Evolutionary conservation across 805 yeast genomes (phyloP), one percentile per base, ranked within the genome.

Genomic region (Candida boleticola): DNA sequence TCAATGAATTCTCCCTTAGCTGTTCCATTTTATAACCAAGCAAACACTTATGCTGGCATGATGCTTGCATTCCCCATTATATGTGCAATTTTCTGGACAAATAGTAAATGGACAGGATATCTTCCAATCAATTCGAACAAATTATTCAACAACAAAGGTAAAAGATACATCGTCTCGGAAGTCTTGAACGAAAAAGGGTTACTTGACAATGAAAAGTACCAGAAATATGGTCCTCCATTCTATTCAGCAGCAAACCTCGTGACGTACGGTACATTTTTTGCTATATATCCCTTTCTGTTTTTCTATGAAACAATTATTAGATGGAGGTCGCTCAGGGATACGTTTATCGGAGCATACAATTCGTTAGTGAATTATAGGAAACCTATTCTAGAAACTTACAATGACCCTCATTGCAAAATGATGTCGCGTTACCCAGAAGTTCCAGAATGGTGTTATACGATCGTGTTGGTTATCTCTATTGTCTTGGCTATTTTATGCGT

Each of bases 191-290:
- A 23, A 18, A 27, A 25, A 26, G 23, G 36, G 7, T 7, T 29
- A 2, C 60, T 78, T 21, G 79, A 76, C 49, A 41, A 51, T 9
- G 53, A 47, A 4, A 69, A 68, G 48, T 77, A 77, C 52, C 61
- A 63, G 37, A 43, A 48, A 7, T 75, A 77, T 46, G 79, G 82
- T 1, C 78, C 81, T 9, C 83, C 84, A 9, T 79, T 67, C 56
- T 77, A 76, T 53, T 51, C 77, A 18, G 82, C 83, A 4, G 82
- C 76, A 3, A 73, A 73, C 50, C 53, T 77, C 43, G 72, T 77
- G 11, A 55, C 63, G 22, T 77, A 75, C 48, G 80, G 81, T 29
- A 66, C 76, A 0, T 68, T 60, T 41, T 52, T 59, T 27, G 57
- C 56, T n/a, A 46, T 58, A 6, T 57, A 55, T 39, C 57, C 63